Base-by-base conservation (phyloP, 2,329 filamentous ascomycete genomes). In the Xenoacremonium recifei region DNA sequence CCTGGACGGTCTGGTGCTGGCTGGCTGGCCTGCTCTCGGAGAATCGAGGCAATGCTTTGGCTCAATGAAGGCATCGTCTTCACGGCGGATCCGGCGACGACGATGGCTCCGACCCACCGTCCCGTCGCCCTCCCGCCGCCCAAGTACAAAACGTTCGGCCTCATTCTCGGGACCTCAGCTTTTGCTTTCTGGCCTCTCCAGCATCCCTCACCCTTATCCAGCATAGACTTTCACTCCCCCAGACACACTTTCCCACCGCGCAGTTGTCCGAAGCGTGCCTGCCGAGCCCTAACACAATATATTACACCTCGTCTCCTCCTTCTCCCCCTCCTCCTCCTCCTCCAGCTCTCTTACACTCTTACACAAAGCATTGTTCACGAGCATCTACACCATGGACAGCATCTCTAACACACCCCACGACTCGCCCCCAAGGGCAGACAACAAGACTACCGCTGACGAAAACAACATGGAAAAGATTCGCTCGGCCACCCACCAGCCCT, bases 391-490 rank as follows among this genome's bases (percentile, higher is more conserved):
- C 19, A 54, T 42, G 46, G 42, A 57, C 15, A 44, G 48, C 15
- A 57, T 57, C 38, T 21, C 44, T 34, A 21, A 31, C 31, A 4
- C 46, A 31, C 40, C 48, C 21, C 12, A 37, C 23, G n/a, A 42
- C 35, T 35, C 48, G 7, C 21, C 39, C 20, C 10, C 38, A n/a
- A n/a, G n/a, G n/a, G n/a, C n/a, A 19, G 49, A 49, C 39, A 27
- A 23, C 18, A 55, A 55, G 31, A 21, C 36, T 32, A 19, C 29
- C 17, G 45, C 49, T 9, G 47, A 51, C 29, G 10, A 9, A 16
- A 20, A 23, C 42, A 20, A 23, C 42, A 23, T 30, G 20, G 30
- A 18, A 17, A 42, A 44, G 18, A 40, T 37, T 25, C 31, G 18
- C 31, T 17, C 25, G 20, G 39, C 43, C 17, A 21, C 33, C 7